A percentile compares a stretch with the other conserved stretches of the same genome.
Conservation (phyloP, 2,329 filamentous ascomycete genomes). For the Aplosporella prunicola region DNA sequence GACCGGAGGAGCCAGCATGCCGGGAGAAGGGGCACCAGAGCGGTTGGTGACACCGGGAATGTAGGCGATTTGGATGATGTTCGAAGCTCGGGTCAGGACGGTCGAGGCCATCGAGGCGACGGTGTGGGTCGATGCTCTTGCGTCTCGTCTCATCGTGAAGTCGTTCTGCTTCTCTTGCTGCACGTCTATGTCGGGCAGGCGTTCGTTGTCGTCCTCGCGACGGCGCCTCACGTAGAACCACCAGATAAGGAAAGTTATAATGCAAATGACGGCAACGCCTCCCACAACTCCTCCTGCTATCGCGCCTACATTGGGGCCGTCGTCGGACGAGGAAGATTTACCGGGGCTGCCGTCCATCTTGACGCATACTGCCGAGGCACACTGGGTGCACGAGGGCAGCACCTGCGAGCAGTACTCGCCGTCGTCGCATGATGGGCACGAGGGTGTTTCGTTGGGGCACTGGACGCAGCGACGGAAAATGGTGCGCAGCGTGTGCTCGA, state of each 20-base stretch:
- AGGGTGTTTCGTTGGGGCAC: constrained; percentile 43
- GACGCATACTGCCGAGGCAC: constrained; percentile 50
- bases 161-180: constrained; percentile 51
- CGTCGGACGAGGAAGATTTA: constrained; percentile 17
- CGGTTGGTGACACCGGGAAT: constrained; percentile 95
- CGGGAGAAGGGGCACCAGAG: constrained; percentile 72
- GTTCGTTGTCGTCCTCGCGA: constrained; percentile 46
- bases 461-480: constrained; percentile 52
- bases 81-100: constrained; percentile 88
- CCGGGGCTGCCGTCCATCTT: constrained; percentile 28
- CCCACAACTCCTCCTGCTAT: constrained; percentile 90
- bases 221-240: constrained; percentile 70
- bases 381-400: constrained; percentile 49
- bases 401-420: constrained; percentile 52
- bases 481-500: constrained; percentile 28
- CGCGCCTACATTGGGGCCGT: constrained; percentile 62
- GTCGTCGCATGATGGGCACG: constrained; percentile 50
- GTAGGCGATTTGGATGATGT: constrained; percentile 98
- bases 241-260: constrained; percentile 74
- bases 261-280: constrained; percentile 64
- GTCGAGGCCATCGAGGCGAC: constrained; percentile 89
- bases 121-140: constrained; percentile 72
- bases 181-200: constrained; percentile 48
- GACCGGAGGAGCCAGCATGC: constrained; percentile 77
- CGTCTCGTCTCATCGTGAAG: constrained; percentile 46